Evolutionary conservation across 2,329 filamentous ascomycete genomes (phyloP), one percentile per base, ranked within the genome.

Genomic region (Aspergillus ochraceoroseus): DNA sequence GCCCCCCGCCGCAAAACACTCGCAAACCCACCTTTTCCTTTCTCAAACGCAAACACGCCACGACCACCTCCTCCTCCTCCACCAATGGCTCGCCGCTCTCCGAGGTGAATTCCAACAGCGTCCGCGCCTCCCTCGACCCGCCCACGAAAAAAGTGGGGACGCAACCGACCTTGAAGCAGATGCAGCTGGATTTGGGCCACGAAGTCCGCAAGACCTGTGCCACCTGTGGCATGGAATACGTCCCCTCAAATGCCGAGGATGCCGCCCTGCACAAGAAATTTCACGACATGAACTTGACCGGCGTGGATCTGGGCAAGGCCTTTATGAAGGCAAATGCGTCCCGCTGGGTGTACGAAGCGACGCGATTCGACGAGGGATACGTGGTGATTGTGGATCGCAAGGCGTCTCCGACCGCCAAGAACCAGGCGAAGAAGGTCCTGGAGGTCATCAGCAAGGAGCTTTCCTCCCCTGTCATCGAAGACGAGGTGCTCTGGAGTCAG

Each of bases 221-320:
- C 25, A 67, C 65, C 2, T 84, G 80, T 52, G 76, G 77, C 1
- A 84, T 84, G 80, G 76, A 80, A 38, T 84, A 83, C 51, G 71
- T 79, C 22, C 75, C 78, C 3, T 81, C 79, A 0, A 75, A 75
- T 34, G 62, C 67, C 5, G 78, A 82, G 52, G 80, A 84, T 51
- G 66, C 70, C n/a, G 72, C 71, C 5, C 55, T 83, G 38, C 80
- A 84, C 55, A 74, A 75, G 49, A 79, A 77, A 47, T 83, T 78
- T 50, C 80, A 83, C 56, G 73, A 75, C 23, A 75, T 77, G 63
- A 76, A 79, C 50, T 65, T 72, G 2, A 73, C 75, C 15, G 80
- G 80, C 1, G 72, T 82, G 13, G 76, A 82, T 48, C 66, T 82
- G 23, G 73, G 74, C 12, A 79, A 76, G 57, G 68, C 71, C 12